Evolutionary conservation across 768 basidiomycete species (phyloP), one percentile per base, ranked within the genome.

Genomic region (Auricularia sp.): DNA sequence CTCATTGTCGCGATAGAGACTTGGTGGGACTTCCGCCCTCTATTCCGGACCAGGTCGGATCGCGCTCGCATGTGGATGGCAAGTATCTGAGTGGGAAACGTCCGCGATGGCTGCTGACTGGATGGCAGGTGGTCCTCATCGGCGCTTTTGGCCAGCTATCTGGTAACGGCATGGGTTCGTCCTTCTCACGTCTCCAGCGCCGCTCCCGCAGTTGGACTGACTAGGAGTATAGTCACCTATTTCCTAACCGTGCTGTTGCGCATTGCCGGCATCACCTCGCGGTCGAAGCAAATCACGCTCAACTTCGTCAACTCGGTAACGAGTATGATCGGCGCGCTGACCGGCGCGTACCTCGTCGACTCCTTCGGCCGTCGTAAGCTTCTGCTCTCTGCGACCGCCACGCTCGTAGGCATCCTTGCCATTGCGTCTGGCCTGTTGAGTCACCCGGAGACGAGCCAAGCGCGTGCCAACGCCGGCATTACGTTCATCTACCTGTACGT

Each of bases 11-110:
- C 47, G 47, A 3, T 3, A 51, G 34, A 59, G 56, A 59, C 56
- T 4, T 84, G 79, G 77, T 85, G 83, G 83, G 82, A 84, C 70
- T 84, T 82, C 75, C 72, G 80, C 47, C 77, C 79, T 11, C 70
- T 84, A 29, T 83, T 85, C 74, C 75, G 73, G 51, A 81, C 77
- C 42, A 72, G 73, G 7, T 78, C 77, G 8, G 78, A 80, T 70
- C 73, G 82, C 62, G 80, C 81, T 70, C 75, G 82, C 24, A 76
- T 80, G 29, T 79, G 77, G 63, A 80, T 84, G 78, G 39, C 39
- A 42, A 42, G 39, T 42, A 7, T 14, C 4, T 42, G 39, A 29
- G 29, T 29, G 29, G 29, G 29, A 4, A 42, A 42, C 39, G 8
- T 14, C 3, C 13, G 39, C 8, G 39, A 7, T 42, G 13, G 13